phyloP scores from a whole-genome alignment of 169 alveolate species.

The Eimeria falciformis region DNA sequence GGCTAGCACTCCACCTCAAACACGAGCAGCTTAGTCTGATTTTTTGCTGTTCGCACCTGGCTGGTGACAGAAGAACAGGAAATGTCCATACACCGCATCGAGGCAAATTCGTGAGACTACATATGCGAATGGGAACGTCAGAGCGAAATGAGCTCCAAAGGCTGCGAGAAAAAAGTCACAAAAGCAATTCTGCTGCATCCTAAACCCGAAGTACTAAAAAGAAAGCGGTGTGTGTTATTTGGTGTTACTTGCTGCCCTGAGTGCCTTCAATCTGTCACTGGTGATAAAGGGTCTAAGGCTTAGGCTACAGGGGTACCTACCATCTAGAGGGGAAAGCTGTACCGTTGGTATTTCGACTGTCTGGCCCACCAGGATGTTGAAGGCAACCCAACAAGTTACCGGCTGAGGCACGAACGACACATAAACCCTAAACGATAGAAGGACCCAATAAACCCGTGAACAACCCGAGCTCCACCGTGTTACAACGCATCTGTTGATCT shows the following conservation, averaged over 20 bases:
- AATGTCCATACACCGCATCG: slow-evolving; percentile 24
- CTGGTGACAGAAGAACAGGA: background rate
- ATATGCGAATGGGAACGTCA: background rate
- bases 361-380: background rate
- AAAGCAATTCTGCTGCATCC: too few species aligned
- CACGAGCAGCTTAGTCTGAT: too few species aligned
- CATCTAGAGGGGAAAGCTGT: background rate
- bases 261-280: background rate
- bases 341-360: background rate
- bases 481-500: background rate
- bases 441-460: background rate
- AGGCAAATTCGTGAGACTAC: background rate
- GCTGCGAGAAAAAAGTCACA: background rate
- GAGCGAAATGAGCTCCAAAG: background rate
- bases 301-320: slow-evolving; percentile 23
- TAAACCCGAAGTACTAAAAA: background rate
- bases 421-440: background rate
- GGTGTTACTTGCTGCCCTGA: background rate
- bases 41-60: too few species aligned
- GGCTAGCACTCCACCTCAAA: too few species aligned
- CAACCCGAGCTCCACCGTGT: background rate
- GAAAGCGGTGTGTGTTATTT: background rate
- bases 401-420: background rate
- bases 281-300: slow-evolving; percentile 5
- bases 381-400: background rate